These are phyloP conservation scores for Coemansia interrupta DNA, from an alignment of 192 early-diverging fungal genomes.

Conservation along the genomic window DNA sequence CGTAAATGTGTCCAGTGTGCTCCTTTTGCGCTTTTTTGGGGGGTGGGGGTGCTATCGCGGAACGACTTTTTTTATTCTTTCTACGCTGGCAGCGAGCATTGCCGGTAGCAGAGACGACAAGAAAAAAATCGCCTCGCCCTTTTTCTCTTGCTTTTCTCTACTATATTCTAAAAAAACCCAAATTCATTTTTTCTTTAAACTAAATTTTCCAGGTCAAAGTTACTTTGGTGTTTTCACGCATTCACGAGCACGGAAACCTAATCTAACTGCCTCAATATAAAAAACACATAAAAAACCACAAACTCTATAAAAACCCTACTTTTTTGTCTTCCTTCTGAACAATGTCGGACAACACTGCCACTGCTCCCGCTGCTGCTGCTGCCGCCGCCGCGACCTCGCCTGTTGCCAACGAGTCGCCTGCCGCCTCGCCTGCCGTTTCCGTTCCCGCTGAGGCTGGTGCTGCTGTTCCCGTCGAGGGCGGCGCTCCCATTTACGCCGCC, in stretches of 20 bases:
- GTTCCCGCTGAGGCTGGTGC: conserved; percentile 40
- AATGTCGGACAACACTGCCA: conserved; percentile 43
- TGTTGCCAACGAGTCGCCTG: neutral
- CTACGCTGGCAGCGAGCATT: neutral
- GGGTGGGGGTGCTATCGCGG: too few species aligned
- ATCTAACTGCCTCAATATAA: conserved; percentile 18
- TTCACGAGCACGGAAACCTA: conserved; percentile 6
- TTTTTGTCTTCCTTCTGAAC: conserved; percentile 20
- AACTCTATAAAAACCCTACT: conserved; percentile 5
- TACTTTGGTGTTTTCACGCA: conserved; percentile 32
- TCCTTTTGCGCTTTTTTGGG: neutral
- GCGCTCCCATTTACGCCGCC: conserved; percentile 27
- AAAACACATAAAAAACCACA: conserved; percentile 28
- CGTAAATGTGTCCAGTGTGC: neutral
- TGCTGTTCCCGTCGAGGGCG: conserved; percentile 40
- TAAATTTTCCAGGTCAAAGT: conserved; percentile 28
- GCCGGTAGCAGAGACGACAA: neutral
- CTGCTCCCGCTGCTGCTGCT: conserved; percentile 3
- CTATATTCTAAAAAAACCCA: conserved; percentile 27
- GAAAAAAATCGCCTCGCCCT: conserved; percentile 3
- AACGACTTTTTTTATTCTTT: neutral
- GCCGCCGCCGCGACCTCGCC: too few species aligned
- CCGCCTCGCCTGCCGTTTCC: conserved; percentile 28
- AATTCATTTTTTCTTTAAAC: conserved; percentile 11
- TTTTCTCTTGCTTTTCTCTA: conserved; percentile 17